Percentiles rank a stretch among this genome's conserved stretches.
phyloP scores from a whole-genome alignment of 257 asterid species.

The Coffea eugenioides region DNA sequence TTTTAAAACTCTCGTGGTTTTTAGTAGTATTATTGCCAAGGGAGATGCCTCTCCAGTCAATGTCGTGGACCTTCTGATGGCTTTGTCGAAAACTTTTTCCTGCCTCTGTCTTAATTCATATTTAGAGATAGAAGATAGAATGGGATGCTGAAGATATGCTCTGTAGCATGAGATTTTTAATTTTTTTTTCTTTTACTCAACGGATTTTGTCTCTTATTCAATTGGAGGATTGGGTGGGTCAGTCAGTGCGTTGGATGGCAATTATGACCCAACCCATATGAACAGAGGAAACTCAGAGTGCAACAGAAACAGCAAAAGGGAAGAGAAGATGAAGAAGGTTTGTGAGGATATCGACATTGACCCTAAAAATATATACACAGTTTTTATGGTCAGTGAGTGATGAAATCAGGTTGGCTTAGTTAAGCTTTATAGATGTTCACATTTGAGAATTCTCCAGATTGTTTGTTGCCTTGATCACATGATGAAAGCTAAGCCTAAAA shows the following conservation, averaged over 20 bases:
- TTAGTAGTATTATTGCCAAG: not conserved
- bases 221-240: not conserved
- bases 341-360: not conserved
- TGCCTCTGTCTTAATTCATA: not conserved
- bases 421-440: not conserved
- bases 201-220: not conserved
- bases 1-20: not conserved
- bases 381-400: not conserved
- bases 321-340: not conserved
- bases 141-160: not conserved
- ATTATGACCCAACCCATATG: not conserved
- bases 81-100: not conserved
- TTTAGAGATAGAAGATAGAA: not conserved
- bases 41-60: constrained; percentile 13
- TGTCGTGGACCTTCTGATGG: constrained; percentile 1
- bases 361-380: no score
- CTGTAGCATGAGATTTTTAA: not conserved
- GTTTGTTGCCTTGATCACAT: not conserved
- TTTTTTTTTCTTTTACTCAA: not conserved
- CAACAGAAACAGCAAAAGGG: not conserved
- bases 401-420: not conserved
- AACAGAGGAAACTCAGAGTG: not conserved
- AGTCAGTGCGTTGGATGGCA: not conserved
- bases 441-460: not conserved
- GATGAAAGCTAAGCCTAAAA: not conserved